These are phyloP conservation scores for Claviceps lovelessii DNA, from an alignment of 2,329 filamentous ascomycete species.

Conservation along the genomic window DNA sequence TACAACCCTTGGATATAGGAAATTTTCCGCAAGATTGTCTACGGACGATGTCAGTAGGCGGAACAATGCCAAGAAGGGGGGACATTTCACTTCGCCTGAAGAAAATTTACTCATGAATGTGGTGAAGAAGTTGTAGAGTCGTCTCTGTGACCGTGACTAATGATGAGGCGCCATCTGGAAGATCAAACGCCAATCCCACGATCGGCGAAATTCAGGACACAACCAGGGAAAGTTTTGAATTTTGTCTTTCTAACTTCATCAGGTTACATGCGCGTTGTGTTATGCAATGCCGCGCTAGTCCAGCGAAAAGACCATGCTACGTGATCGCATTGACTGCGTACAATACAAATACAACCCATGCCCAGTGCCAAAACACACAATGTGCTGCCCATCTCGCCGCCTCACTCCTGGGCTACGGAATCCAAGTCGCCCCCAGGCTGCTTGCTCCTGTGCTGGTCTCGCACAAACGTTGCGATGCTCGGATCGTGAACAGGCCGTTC, in stretches of 20 bases:
- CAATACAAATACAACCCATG: no score
- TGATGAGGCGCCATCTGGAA: not conserved
- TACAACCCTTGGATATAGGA: conserved; percentile 48
- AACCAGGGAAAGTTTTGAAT: no score
- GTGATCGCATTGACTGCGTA: no score
- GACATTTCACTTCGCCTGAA: conserved; percentile 21
- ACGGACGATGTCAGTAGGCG: conserved; percentile 29
- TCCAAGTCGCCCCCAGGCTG: conserved; percentile 11
- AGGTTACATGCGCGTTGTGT: no score
- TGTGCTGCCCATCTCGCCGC: not conserved
- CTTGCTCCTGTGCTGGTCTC: conserved; percentile 37
- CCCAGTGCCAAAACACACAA: no score
- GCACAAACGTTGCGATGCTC: conserved; percentile 38
- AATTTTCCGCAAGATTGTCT: conserved; percentile 34
- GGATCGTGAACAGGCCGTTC: conserved; percentile 30
- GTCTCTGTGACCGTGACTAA: not conserved
- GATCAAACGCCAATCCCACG: no score
- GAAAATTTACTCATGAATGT: not conserved
- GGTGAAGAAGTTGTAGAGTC: not conserved
- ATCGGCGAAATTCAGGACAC: no score
- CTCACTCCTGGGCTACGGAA: conserved; percentile 7
- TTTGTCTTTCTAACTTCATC: no score
- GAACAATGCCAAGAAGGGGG: conserved; percentile 47
- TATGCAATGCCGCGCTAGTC: no score
- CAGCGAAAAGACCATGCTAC: no score